Conservation (phyloP, 2,329 filamentous ascomycete genomes). For the Fusarium sp. region DNA sequence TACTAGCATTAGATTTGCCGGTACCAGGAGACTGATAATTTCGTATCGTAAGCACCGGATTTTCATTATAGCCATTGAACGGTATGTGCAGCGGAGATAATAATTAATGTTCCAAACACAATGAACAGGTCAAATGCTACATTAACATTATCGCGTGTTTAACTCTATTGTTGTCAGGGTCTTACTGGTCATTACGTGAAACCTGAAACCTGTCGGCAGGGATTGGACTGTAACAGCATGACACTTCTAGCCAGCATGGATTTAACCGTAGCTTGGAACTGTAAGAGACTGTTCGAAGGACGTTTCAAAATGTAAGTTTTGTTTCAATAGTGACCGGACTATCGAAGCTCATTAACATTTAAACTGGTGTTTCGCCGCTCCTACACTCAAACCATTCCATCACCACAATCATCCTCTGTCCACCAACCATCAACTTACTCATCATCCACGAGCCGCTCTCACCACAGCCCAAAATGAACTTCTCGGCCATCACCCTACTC, state of each 20-base stretch:
- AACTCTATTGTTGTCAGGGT: no score
- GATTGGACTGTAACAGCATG: background rate
- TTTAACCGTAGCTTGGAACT: background rate
- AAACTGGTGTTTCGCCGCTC: background rate
- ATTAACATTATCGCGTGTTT: no score
- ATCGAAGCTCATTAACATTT: background rate
- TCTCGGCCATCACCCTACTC: background rate
- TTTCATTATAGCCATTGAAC: no score
- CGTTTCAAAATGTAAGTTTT: background rate
- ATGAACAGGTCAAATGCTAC: no score
- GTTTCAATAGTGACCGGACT: background rate
- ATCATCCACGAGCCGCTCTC: background rate
- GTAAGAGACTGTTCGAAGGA: background rate
- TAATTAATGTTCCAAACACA: no score
- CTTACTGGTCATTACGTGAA: background rate
- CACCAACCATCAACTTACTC: no score
- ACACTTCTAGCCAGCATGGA: background rate
- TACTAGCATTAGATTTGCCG: background rate
- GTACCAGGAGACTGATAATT: background rate
- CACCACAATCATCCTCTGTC: no score
- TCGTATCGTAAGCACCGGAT: no score
- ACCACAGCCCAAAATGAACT: conserved; percentile 6
- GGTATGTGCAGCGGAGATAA: no score
- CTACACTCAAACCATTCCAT: background rate
- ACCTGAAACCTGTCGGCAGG: background rate